Evolutionary conservation across 345 rosid species (phyloP).

Genomic region (Leavenworthia alabamica): DNA sequence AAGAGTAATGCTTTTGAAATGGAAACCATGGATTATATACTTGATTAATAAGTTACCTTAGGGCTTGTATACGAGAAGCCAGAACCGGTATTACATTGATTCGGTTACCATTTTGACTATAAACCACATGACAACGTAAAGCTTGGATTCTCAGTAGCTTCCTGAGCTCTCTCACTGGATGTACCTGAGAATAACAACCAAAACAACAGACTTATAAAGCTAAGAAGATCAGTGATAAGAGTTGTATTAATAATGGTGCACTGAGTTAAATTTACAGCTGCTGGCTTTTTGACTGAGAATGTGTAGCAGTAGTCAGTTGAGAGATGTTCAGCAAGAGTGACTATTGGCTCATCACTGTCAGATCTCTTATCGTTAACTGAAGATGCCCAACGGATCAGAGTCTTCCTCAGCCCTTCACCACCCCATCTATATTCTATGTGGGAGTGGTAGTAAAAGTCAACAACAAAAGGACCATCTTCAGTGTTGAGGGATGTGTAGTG

Average conservation of each 20-base stretch:
- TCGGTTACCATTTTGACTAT: conserved; percentile 74
- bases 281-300: conserved; percentile 55
- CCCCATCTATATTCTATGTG: conserved; percentile 99
- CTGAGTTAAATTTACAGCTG: conserved; percentile 39
- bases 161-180: conserved; percentile 77
- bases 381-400: conserved; percentile 86
- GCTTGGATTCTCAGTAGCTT: conserved; percentile 85
- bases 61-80: conserved; percentile 90
- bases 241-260: not conserved
- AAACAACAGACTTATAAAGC: not conserved
- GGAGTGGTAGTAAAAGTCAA: conserved; percentile 91
- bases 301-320: conserved; percentile 89
- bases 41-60: conserved; percentile 43
- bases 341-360: conserved; percentile 47
- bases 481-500: conserved; percentile 64
- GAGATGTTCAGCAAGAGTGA: conserved; percentile 67
- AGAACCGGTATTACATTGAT: conserved; percentile 74
- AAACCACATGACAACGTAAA: conserved; percentile 73
- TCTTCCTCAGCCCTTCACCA: conserved; percentile 94
- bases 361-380: conserved; percentile 47
- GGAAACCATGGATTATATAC: not conserved
- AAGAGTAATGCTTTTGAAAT: not conserved
- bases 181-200: conserved; percentile 42
- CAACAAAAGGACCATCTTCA: conserved; percentile 64
- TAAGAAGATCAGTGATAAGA: not conserved